phyloP scores from a whole-genome alignment of 2,329 filamentous ascomycete genomes.

The Colletotrichum neosansevieriae region DNA sequence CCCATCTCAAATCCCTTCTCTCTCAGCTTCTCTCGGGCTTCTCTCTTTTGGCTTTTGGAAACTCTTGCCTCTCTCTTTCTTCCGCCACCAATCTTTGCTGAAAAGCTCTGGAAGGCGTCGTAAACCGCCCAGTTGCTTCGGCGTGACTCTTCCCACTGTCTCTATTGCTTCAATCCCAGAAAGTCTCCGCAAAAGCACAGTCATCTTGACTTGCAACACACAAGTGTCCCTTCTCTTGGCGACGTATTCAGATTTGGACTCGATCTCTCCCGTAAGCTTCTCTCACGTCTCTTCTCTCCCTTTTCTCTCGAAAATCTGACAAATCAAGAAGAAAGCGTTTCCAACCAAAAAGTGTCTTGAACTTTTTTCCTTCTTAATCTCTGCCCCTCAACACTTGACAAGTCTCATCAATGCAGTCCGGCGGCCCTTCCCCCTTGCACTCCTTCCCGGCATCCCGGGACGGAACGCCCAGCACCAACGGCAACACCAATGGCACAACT shows the following conservation, averaged over 20 bases:
- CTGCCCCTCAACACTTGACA: background rate
- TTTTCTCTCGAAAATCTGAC: background rate
- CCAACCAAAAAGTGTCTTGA: background rate
- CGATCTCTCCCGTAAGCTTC: conserved; percentile 9
- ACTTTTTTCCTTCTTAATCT: background rate
- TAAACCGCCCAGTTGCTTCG: conserved; percentile 3
- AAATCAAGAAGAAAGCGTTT: background rate
- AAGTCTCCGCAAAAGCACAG: conserved; percentile 36
- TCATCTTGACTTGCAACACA: conserved; percentile 29
- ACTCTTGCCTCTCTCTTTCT: background rate
- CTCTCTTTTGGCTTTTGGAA: conserved; percentile 7
- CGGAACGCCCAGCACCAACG: conserved; percentile 44
- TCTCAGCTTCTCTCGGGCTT: conserved; percentile 24
- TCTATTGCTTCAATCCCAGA: conserved; percentile 14
- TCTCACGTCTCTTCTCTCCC: conserved; percentile 3
- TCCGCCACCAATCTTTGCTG: background rate
- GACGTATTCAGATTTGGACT: conserved; percentile 17
- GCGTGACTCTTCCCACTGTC: conserved; percentile 29
- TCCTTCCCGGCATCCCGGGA: conserved; percentile 46
- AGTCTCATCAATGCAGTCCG: conserved; percentile 53
- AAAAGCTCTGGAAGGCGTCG: conserved; percentile 6
- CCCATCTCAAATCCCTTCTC: conserved; percentile 12
- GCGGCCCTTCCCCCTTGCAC: conserved; percentile 50
- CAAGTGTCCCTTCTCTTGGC: background rate
- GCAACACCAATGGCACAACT: conserved; percentile 43